Conservation (phyloP, 2,329 filamentous ascomycete genomes). For the Scedosporium boydii region DNA sequence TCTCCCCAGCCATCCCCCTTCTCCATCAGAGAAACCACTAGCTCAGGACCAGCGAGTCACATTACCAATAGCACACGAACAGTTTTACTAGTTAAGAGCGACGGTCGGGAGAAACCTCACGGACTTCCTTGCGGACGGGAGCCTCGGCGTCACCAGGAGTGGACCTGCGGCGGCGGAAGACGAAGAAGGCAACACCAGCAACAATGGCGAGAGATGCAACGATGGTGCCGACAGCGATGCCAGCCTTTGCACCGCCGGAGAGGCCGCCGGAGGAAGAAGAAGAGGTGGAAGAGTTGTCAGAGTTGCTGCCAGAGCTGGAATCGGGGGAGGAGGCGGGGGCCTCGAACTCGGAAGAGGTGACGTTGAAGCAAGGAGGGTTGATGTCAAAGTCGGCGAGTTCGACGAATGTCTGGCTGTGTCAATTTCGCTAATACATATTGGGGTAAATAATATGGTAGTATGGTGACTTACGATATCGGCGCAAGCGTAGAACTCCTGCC, state of each 20-base stretch:
- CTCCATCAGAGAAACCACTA: background rate
- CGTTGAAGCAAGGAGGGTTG: constrained; percentile 25
- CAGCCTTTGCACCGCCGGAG: constrained; percentile 23
- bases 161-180: constrained; percentile 11
- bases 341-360: constrained; percentile 17
- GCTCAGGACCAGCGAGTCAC: background rate
- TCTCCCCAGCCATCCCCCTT: background rate
- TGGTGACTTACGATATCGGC: constrained; percentile 21
- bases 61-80: background rate
- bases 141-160: background rate
- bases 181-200: constrained; percentile 17
- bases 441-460: background rate
- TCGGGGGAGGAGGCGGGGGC: constrained; percentile 11
- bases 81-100: background rate
- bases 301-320: constrained; percentile 3
- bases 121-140: background rate
- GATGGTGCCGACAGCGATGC: constrained; percentile 25
- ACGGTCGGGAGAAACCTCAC: constrained; percentile 1
- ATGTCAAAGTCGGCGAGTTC: constrained; percentile 15
- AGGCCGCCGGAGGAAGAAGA: constrained; percentile 15
- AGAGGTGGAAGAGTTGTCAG: background rate
- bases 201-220: constrained; percentile 20
- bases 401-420: constrained; percentile 18
- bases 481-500: constrained; percentile 27
- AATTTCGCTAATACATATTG: background rate